Conservation (phyloP, 78 protist genomes). For the Dictyostelium intermedium region DNA sequence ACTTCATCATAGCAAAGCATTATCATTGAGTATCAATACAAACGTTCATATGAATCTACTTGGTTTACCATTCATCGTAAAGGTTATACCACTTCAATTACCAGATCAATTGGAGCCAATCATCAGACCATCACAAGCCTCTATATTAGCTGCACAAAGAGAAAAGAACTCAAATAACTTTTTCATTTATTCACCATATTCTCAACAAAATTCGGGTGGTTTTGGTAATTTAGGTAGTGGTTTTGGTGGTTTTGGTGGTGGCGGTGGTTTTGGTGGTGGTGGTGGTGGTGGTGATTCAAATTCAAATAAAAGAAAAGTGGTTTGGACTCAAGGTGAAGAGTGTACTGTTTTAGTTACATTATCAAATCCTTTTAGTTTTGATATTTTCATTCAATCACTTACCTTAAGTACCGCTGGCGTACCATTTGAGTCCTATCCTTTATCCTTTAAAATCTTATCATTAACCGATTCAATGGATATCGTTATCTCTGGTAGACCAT, state of each 20-base stretch:
- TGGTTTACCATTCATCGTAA: conserved; percentile 44
- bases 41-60: conserved; percentile 72
- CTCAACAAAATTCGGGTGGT: neutral
- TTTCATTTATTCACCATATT: conserved; percentile 64
- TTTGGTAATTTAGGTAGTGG: neutral
- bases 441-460: conserved; percentile 59
- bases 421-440: conserved; percentile 76
- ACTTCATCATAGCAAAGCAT: conserved; percentile 10
- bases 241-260: neutral
- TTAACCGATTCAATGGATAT: conserved; percentile 62
- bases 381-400: conserved; percentile 60
- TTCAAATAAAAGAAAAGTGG: neutral
- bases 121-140: neutral
- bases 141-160: neutral
- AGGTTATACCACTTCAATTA: conserved; percentile 18
- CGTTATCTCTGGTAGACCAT: conserved; percentile 33
- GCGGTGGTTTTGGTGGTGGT: neutral
- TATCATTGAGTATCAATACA: conserved; percentile 39
- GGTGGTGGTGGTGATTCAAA: neutral
- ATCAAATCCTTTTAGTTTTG: conserved; percentile 58
- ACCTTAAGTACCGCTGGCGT: conserved; percentile 61
- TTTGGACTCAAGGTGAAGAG: conserved; percentile 62
- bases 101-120: conserved; percentile 37
- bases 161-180: neutral
- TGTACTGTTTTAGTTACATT: conserved; percentile 38